Conservation (phyloP, 2,329 filamentous ascomycete genomes). For the Cladosporium phlei region DNA sequence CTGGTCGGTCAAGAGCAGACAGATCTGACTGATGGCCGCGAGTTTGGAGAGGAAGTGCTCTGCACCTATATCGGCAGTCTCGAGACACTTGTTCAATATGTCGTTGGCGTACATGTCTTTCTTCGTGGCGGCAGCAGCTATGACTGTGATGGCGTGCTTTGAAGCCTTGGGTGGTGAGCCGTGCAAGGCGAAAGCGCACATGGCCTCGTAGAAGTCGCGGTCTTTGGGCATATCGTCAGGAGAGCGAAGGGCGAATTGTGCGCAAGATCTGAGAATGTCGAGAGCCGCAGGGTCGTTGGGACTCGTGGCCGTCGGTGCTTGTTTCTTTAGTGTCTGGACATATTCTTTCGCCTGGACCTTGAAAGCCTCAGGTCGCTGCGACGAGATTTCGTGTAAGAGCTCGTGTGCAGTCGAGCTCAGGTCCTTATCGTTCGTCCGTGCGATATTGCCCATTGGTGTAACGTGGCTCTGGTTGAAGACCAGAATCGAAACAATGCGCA, state of each 20-base stretch:
- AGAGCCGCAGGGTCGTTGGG: constrained; percentile 70
- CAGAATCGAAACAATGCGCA: constrained; percentile 78
- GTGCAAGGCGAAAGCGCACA: constrained; percentile 77
- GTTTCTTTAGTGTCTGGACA: constrained; percentile 76
- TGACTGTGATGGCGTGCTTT: constrained; percentile 89
- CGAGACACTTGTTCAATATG: constrained; percentile 69
- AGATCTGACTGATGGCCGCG: constrained; percentile 67
- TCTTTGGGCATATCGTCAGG: constrained; percentile 78
- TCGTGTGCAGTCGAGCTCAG: constrained; percentile 78
- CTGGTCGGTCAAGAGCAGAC: constrained; percentile 67
- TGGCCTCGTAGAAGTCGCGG: constrained; percentile 71
- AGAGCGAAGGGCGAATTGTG: constrained; percentile 82
- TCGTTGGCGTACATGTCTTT: constrained; percentile 84
- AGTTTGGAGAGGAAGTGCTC: constrained; percentile 71
- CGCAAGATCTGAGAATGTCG: constrained; percentile 88
- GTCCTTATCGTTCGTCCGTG: constrained; percentile 74
- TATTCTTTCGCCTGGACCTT: constrained; percentile 89
- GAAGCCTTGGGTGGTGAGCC: constrained; percentile 77
- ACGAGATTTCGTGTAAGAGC: constrained; percentile 86
- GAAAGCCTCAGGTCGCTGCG: constrained; percentile 82
- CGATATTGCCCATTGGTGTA: constrained; percentile 80
- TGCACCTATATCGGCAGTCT: constrained; percentile 67
- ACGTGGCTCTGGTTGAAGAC: constrained; percentile 95
- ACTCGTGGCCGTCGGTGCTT: constrained; percentile 66
- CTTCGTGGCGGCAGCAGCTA: constrained; percentile 70